Percentiles rank a stretch among this genome's conserved stretches.
Conservation (phyloP, 768 basidiomycete genomes). For the Leccinum disarticulatum region DNA sequence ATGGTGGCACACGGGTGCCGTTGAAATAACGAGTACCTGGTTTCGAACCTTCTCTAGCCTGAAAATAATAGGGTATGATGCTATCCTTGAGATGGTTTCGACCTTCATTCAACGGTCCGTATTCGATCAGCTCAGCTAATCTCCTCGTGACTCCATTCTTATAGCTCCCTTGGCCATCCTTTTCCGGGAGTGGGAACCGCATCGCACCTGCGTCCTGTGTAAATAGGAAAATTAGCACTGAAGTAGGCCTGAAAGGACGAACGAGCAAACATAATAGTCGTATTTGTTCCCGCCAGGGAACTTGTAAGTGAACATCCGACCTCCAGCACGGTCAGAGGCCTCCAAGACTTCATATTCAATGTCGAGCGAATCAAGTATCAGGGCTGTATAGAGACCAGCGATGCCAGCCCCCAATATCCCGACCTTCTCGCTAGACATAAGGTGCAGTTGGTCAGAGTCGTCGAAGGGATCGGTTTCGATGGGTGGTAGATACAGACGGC, state of each 20-base stretch:
- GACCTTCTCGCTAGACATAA: constrained; percentile 4
- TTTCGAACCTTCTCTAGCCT: constrained; percentile 10
- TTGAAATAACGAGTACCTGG: constrained; percentile 10
- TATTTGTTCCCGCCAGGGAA: constrained; percentile 34
- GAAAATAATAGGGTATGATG: constrained; percentile 23
- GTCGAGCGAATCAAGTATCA: constrained; percentile 20
- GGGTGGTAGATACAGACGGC: not conserved
- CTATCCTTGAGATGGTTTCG: constrained; percentile 15
- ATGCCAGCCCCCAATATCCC: constrained; percentile 25
- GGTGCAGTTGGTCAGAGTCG: not conserved
- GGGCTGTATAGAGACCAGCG: constrained; percentile 1
- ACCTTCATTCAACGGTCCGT: constrained; percentile 26
- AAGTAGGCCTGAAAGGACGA: not conserved
- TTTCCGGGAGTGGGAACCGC: constrained; percentile 32
- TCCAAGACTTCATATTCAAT: constrained; percentile 48
- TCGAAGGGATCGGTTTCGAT: too few relatives aligned
- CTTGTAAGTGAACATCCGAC: constrained; percentile 43
- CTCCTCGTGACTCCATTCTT: constrained; percentile 32
- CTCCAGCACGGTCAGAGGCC: constrained; percentile 41
- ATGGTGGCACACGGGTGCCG: constrained; percentile 1
- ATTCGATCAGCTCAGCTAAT: constrained; percentile 31
- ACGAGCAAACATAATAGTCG: constrained; percentile 35
- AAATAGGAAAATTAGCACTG: not conserved
- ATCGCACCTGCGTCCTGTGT: constrained; percentile 39
- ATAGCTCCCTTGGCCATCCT: constrained; percentile 12